phyloP scores from a whole-genome alignment of 2,329 filamentous ascomycete species.

The Claviceps spartinae region DNA sequence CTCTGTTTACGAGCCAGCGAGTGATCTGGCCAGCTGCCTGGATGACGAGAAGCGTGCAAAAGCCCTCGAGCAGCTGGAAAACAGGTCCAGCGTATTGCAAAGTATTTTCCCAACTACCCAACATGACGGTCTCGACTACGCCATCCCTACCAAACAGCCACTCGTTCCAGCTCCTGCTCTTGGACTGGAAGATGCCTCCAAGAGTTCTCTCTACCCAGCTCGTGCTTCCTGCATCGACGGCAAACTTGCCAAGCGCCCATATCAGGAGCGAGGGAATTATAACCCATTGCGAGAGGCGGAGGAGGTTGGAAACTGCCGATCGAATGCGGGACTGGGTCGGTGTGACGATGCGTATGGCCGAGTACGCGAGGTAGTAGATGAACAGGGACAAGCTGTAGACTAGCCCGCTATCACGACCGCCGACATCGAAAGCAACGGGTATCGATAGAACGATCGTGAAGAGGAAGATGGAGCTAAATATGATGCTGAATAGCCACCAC shows the following conservation, averaged over 20 bases:
- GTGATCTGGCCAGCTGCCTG: slow-evolving; percentile 92
- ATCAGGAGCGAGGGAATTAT: slow-evolving; percentile 78
- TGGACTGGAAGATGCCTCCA: slow-evolving; percentile 46
- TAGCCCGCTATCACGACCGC: slow-evolving; percentile 83
- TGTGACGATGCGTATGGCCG: slow-evolving; percentile 63
- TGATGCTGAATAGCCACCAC: slow-evolving; percentile 67
- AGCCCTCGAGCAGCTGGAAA: slow-evolving; percentile 90
- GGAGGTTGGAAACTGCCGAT: slow-evolving; percentile 52
- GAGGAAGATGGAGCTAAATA: slow-evolving; percentile 76
- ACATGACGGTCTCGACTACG: slow-evolving; percentile 62
- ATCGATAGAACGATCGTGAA: slow-evolving; percentile 89
- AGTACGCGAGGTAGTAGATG: slow-evolving; percentile 82
- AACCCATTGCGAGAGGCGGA: slow-evolving; percentile 73
- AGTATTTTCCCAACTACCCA: slow-evolving; percentile 80
- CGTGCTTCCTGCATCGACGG: slow-evolving; percentile 65
- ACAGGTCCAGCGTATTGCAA: slow-evolving; percentile 83
- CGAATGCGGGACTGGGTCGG: slow-evolving; percentile 66
- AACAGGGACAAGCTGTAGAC: slow-evolving; percentile 86
- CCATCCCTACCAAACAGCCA: slow-evolving; percentile 86
- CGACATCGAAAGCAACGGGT: slow-evolving; percentile 94
- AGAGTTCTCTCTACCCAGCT: slow-evolving; percentile 78
- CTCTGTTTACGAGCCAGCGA: slow-evolving; percentile 84
- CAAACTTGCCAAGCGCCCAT: slow-evolving; percentile 91
- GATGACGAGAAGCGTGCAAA: slow-evolving; percentile 91
- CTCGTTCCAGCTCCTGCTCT: slow-evolving; percentile 55